phyloP scores from a whole-genome alignment of 2,329 filamentous ascomycete genomes.

The Grosmannia huntii region DNA sequence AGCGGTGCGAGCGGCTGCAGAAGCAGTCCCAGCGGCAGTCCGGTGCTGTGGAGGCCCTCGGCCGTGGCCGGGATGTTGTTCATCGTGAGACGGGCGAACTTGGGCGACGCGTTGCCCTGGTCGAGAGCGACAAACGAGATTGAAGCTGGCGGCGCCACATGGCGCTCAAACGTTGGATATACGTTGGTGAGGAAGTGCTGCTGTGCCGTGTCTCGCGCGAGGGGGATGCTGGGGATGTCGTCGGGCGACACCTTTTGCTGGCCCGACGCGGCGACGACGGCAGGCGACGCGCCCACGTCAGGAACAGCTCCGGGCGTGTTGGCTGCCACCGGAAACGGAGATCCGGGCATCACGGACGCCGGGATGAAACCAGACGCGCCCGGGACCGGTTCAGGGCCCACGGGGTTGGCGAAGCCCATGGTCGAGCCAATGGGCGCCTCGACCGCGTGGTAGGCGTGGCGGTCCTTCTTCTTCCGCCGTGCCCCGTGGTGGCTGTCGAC shows the following conservation, averaged over 20 bases:
- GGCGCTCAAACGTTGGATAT: conserved; percentile 91
- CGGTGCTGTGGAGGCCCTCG: conserved; percentile 69
- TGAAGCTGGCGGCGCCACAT: conserved; percentile 77
- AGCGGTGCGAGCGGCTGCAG: conserved; percentile 77
- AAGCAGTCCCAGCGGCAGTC: conserved; percentile 73
- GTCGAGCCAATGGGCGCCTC: conserved; percentile 55
- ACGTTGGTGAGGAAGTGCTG: conserved; percentile 76
- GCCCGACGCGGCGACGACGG: conserved; percentile 45
- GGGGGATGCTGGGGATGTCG: conserved; percentile 81
- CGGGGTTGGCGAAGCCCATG: conserved; percentile 30
- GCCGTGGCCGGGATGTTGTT: conserved; percentile 81
- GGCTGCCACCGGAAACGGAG: conserved; percentile 49
- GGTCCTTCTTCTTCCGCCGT: conserved; percentile 81
- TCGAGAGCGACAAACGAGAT: conserved; percentile 89
- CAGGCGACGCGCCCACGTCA: conserved; percentile 23
- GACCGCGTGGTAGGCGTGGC: conserved; percentile 82
- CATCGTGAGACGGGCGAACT: conserved; percentile 79
- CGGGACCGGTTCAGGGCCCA: conserved; percentile 30
- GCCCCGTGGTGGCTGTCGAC: conserved; percentile 35
- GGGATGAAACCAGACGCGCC: conserved; percentile 13
- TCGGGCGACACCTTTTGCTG: conserved; percentile 76
- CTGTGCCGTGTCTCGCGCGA: conserved; percentile 69
- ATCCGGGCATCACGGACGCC: neutral
- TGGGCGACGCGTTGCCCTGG: conserved; percentile 92
- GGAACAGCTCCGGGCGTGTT: conserved; percentile 23